Conservation (phyloP, 345 rosid genomes). For the Acer campestre region DNA sequence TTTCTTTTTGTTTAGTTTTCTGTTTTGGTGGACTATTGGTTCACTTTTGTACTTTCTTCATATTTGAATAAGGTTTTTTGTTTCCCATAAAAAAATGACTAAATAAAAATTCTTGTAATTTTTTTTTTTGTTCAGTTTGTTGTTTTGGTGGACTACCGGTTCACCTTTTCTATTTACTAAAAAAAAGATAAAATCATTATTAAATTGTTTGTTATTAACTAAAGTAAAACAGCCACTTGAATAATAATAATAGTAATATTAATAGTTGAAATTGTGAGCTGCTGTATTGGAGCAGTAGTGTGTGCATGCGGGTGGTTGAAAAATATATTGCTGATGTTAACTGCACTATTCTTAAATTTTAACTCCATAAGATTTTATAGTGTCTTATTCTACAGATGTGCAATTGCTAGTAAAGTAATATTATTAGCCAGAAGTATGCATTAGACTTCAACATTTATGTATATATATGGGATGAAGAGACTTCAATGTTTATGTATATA, state of each 20-base stretch:
- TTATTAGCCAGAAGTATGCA: not conserved
- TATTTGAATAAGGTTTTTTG: too few species aligned
- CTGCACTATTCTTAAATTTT: not conserved
- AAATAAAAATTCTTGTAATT: too few species aligned
- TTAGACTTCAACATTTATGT: not conserved
- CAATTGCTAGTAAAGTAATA: not conserved
- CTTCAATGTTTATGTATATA: not conserved
- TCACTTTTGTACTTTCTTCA: not conserved
- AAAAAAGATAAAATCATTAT: not conserved
- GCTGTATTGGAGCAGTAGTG: not conserved
- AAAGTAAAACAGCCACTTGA: not conserved
- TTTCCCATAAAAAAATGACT: too few species aligned
- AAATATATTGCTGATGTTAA: not conserved
- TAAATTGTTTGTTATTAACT: not conserved
- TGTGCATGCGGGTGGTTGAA: not conserved
- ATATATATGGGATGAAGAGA: not conserved
- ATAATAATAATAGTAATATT: not conserved
- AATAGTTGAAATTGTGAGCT: conserved; percentile 4
- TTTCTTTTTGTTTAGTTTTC: not conserved
- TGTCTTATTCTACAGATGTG: not conserved
- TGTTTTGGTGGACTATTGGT: not conserved
- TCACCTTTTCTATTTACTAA: not conserved
- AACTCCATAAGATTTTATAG: not conserved
- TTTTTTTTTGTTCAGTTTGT: too few species aligned
- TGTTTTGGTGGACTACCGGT: too few species aligned